Percentiles rank a stretch among this genome's conserved stretches.
Evolutionary conservation across 306 rosid species (phyloP).

Genomic region (Vachellia pachyceras): DNA sequence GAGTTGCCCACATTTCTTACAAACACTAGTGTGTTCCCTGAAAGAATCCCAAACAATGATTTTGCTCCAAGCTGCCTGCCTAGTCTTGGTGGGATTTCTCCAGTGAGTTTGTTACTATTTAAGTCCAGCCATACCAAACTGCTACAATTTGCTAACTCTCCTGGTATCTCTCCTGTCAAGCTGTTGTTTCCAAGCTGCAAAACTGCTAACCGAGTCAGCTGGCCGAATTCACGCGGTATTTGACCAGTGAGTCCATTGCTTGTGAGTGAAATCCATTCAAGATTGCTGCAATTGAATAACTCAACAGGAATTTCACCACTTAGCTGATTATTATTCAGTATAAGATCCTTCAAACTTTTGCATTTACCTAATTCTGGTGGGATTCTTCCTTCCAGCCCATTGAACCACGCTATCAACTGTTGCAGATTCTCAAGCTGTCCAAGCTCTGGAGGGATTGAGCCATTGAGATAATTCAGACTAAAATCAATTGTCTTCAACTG

Average conservation of each 20-base stretch:
- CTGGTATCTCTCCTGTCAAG: conserved; percentile 85
- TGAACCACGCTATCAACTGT: conserved; percentile 95
- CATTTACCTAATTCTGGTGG: conserved; percentile 90
- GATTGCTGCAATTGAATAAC: conserved; percentile 81
- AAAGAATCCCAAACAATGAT: conserved; percentile 79
- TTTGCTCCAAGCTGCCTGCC: conserved; percentile 92
- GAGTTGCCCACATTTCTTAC: conserved; percentile 91
- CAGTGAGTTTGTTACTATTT: conserved; percentile 95
- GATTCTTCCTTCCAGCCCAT: conserved; percentile 80
- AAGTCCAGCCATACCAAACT: conserved; percentile 98
- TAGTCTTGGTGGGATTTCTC: conserved; percentile 90
- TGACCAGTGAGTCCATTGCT: conserved; percentile 79
- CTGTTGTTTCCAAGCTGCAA: conserved; percentile 95
- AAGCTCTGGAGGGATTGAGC: conserved; percentile 91
- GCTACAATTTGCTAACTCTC: conserved; percentile 79
- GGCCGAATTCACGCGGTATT: conserved; percentile 75
- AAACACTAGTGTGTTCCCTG: conserved; percentile 90
- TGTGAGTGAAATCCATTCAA: conserved; percentile 94
- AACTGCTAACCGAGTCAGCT: conserved; percentile 82
- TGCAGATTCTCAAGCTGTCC: conserved; percentile 81
- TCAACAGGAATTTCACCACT: conserved; percentile 77
- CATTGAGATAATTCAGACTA: conserved; percentile 82
- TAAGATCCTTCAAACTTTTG: conserved; percentile 84
- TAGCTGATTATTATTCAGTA: conserved; percentile 77
- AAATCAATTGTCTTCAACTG: conserved; percentile 88